A percentile compares a stretch with the other conserved stretches of the same genome.
Evolutionary conservation across 164 flowering plant genomes (phyloP).

Genomic region (Platanus orientalis): DNA sequence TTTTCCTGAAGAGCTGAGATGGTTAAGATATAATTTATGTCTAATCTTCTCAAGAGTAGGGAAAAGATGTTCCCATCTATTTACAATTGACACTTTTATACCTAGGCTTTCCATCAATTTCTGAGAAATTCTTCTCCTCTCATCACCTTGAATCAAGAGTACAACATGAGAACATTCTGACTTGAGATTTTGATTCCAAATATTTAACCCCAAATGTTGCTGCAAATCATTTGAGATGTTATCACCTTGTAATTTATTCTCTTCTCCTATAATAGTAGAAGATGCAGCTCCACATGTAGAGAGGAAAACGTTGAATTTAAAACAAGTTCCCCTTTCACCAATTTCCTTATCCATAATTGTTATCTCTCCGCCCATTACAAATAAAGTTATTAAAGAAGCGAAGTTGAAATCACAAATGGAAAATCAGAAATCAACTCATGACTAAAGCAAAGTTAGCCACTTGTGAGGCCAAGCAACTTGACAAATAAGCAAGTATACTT

Average conservation of each 20-base stretch:
- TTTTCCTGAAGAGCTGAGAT: conserved; percentile 19
- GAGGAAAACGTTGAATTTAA: conserved; percentile 59
- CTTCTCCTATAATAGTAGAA: not conserved
- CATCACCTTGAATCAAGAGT: conserved; percentile 43
- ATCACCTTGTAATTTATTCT: conserved; percentile 1
- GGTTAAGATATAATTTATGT: conserved; percentile 11
- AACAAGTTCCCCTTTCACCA: conserved; percentile 70
- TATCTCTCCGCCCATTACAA: conserved; percentile 91
- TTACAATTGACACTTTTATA: conserved; percentile 35
- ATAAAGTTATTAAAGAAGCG: conserved; percentile 17
- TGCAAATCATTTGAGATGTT: conserved; percentile 11
- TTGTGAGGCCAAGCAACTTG: too few species aligned
- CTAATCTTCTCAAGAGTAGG: conserved; percentile 34
- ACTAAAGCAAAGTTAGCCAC: too few species aligned
- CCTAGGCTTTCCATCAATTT: conserved; percentile 46
- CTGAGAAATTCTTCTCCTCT: conserved; percentile 33
- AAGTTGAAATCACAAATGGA: not conserved
- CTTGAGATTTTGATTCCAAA: conserved; percentile 10
- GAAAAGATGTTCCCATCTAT: conserved; percentile 31
- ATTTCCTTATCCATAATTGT: conserved; percentile 52
- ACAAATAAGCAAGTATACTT: not conserved
- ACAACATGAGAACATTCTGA: conserved; percentile 31
- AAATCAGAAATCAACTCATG: not conserved
- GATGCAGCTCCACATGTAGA: conserved; percentile 6
- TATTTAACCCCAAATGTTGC: not conserved